Conservation (phyloP, 495 filamentous ascomycete species). For the Tetracladium setigerum region DNA sequence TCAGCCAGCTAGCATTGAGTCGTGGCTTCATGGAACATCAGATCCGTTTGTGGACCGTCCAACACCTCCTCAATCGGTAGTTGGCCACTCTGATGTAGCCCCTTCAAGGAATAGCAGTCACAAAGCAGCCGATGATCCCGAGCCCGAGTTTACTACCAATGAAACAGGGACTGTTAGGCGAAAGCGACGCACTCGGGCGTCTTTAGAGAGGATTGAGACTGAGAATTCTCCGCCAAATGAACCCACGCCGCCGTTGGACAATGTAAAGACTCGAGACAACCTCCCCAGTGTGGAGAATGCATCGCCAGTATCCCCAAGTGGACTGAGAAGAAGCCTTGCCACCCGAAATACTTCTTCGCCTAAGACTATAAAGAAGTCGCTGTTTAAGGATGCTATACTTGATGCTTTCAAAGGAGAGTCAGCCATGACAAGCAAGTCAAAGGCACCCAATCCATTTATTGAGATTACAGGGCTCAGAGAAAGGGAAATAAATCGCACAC, state of each 20-base stretch:
- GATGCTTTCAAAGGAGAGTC: constrained; percentile 52
- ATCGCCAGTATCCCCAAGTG: constrained; percentile 22
- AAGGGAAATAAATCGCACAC: constrained; percentile 18
- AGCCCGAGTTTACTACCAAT: constrained; percentile 5
- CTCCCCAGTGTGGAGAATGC: constrained; percentile 16
- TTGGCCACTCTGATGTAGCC: constrained; percentile 4
- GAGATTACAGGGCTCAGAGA: constrained; percentile 20
- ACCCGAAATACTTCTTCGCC: constrained; percentile 35
- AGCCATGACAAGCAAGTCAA: constrained; percentile 16
- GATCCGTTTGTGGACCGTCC: constrained; percentile 64
- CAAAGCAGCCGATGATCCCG: constrained; percentile 9
- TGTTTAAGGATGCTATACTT: constrained; percentile 41
- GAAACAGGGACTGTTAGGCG: background rate
- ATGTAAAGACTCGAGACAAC: constrained; percentile 8
- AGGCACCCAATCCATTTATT: constrained; percentile 1
- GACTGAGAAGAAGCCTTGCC: constrained; percentile 39
- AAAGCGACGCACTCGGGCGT: background rate
- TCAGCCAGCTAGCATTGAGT: constrained; percentile 57
- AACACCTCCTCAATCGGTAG: constrained; percentile 23
- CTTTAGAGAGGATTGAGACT: background rate
- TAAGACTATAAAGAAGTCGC: constrained; percentile 21
- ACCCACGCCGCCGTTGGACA: background rate
- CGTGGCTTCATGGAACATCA: constrained; percentile 64
- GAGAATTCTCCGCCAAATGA: background rate
- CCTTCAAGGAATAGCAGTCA: constrained; percentile 4